phyloP scores from a whole-genome alignment of 495 filamentous ascomycete species.

The Acidiella bohemica region DNA sequence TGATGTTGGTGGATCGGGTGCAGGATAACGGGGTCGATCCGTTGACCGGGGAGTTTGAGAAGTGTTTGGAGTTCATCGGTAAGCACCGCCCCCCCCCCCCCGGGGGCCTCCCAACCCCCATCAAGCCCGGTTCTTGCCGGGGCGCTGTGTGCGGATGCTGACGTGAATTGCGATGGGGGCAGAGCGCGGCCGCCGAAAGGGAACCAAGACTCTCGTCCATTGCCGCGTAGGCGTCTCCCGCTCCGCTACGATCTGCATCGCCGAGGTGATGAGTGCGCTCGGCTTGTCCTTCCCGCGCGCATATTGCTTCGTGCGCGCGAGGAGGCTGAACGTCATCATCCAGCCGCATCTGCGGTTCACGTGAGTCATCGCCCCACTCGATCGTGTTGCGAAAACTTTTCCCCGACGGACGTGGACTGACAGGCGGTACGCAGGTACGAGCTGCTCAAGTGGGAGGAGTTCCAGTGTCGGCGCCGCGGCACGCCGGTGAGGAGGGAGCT shows the following conservation, averaged over 20 bases:
- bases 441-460: conserved; percentile 91
- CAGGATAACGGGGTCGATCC: conserved; percentile 96
- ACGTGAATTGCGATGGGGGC: conserved; percentile 3
- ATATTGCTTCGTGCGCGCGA: conserved; percentile 90
- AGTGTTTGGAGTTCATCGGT: conserved; percentile 89
- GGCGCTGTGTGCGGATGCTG: too few relatives aligned
- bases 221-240: conserved; percentile 92
- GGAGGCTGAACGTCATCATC: conserved; percentile 67
- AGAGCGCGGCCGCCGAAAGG: conserved; percentile 63
- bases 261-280: conserved; percentile 79
- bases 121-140: too few relatives aligned
- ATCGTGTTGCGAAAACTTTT: too few relatives aligned
- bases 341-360: conserved; percentile 57
- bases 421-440: conserved; percentile 46
- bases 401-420: too few relatives aligned
- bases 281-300: conserved; percentile 77
- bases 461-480: conserved; percentile 34
- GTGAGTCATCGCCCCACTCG: too few relatives aligned
- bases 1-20: conserved; percentile 67
- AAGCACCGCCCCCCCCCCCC: too few relatives aligned
- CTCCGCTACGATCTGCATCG: conserved; percentile 94
- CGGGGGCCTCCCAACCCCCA: too few relatives aligned
- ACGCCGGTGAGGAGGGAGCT: conserved; percentile 53
- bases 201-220: conserved; percentile 83
- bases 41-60: conserved; percentile 71